Conservation (phyloP, 768 basidiomycete species). For the Suillus luteus region DNA sequence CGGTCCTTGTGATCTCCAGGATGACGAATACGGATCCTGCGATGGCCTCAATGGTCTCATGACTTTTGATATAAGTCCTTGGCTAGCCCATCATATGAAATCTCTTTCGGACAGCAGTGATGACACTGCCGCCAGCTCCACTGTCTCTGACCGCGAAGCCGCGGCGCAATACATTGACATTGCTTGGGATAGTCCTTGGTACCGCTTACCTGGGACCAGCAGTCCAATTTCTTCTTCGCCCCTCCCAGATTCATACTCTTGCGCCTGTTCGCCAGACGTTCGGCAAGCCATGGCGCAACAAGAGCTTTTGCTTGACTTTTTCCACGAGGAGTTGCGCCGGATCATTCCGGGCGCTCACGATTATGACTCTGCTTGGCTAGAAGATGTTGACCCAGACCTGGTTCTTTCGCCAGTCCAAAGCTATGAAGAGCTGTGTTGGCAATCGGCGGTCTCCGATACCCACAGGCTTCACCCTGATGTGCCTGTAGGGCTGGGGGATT, state of each 20-base stretch:
- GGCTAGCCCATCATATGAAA: constrained; percentile 12
- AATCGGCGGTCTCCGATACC: constrained; percentile 26
- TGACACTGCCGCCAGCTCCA: constrained; percentile 22
- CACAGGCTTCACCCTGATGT: constrained; percentile 28
- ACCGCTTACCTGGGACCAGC: constrained; percentile 30
- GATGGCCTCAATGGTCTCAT: not conserved
- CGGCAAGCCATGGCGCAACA: constrained; percentile 36
- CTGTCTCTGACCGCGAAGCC: constrained; percentile 29
- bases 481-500: constrained; percentile 31
- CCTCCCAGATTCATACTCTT: constrained; percentile 22
- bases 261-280: constrained; percentile 34
- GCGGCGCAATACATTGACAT: constrained; percentile 42
- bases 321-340: constrained; percentile 32
- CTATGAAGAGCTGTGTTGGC: constrained; percentile 35
- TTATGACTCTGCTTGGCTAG: constrained; percentile 31
- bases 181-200: constrained; percentile 42
- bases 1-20: not conserved
- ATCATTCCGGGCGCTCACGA: constrained; percentile 19
- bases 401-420: constrained; percentile 29
- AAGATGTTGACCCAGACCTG: constrained; percentile 30
- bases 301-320: constrained; percentile 34
- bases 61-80: constrained; percentile 6
- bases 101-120: constrained; percentile 24
- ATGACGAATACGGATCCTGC: not conserved
- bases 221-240: constrained; percentile 27